Evolutionary conservation across 2,329 filamentous ascomycete species (phyloP).

Genomic region (Escovopsis sp.): DNA sequence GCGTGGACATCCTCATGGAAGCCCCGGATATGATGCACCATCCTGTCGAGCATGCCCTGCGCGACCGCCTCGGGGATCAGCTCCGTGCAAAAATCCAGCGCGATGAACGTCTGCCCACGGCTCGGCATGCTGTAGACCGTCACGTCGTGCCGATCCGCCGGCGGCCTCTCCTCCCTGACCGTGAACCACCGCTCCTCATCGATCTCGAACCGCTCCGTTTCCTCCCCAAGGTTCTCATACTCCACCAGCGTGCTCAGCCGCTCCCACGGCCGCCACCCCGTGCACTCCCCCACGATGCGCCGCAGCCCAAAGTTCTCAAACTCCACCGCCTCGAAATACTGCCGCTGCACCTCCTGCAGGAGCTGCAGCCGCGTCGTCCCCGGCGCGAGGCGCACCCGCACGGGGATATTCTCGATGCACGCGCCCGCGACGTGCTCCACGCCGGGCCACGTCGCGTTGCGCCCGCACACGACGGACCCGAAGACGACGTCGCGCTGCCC

Average conservation of each 20-base stretch:
- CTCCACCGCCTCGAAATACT: conserved; percentile 5
- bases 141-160: conserved; percentile 3
- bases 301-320: conserved; percentile 4
- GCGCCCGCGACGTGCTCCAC: conserved; percentile 13
- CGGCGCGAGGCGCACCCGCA: conserved; percentile 7
- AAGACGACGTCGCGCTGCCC: conserved; percentile 14
- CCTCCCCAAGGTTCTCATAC: conserved; percentile 3
- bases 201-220: neutral
- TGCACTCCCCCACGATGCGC: conserved; percentile 1
- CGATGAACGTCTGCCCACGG: conserved; percentile 1
- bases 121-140: conserved; percentile 2
- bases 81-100: conserved; percentile 1
- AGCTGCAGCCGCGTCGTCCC: neutral
- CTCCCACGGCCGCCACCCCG: conserved; percentile 1
- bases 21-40: neutral
- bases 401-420: conserved; percentile 13
- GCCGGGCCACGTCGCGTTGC: conserved; percentile 9
- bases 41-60: conserved; percentile 2
- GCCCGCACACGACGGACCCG: conserved; percentile 11
- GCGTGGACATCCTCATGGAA: conserved; percentile 1
- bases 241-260: conserved; percentile 3
- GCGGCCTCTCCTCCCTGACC: conserved; percentile 1
- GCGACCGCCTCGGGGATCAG: neutral
- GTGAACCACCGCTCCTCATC: neutral
- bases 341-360: conserved; percentile 17